Percentiles rank a stretch among this genome's conserved stretches.
Conservation (phyloP, 768 basidiomycete species). For the Tremella yokohamensis region DNA sequence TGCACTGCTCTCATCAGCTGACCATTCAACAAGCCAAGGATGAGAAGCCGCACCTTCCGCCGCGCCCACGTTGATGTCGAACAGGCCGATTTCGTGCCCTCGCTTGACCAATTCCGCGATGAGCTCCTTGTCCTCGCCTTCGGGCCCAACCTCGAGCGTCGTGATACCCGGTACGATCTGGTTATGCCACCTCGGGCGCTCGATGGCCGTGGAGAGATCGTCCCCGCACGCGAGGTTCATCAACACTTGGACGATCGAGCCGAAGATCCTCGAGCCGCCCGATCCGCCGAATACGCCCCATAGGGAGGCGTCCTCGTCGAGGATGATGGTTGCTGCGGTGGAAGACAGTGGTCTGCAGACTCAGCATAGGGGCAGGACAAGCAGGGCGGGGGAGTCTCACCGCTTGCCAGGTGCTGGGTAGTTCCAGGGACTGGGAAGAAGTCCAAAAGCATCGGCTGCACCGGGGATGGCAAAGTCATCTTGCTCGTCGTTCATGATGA, state of each 20-base stretch:
- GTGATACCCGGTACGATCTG: conserved; percentile 68
- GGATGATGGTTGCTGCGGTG: conserved; percentile 73
- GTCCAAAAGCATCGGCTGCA: conserved; percentile 66
- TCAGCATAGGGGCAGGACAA: background rate
- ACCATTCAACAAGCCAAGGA: background rate
- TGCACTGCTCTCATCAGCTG: conserved; percentile 56
- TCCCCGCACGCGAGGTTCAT: conserved; percentile 71
- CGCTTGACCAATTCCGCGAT: conserved; percentile 59
- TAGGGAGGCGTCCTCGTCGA: conserved; percentile 69
- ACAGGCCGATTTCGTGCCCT: conserved; percentile 71
- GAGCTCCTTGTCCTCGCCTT: conserved; percentile 53
- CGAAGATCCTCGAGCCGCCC: conserved; percentile 82
- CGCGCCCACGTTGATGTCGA: conserved; percentile 62
- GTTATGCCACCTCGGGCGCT: conserved; percentile 76
- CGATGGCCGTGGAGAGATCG: conserved; percentile 76
- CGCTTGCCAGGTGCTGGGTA: conserved; percentile 80
- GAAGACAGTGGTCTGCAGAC: conserved; percentile 73
- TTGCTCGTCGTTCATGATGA: conserved; percentile 84
- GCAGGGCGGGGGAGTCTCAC: conserved; percentile 17
- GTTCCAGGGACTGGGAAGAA: conserved; percentile 57
- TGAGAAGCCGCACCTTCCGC: conserved; percentile 37
- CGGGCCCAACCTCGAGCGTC: conserved; percentile 55
- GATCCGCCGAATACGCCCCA: conserved; percentile 75
- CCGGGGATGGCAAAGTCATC: conserved; percentile 90
- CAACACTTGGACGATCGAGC: conserved; percentile 71